Evolutionary conservation across 2,329 filamentous ascomycete species (phyloP), one percentile per base, ranked within the genome.

Genomic region (Aurifilum marmelostoma): DNA sequence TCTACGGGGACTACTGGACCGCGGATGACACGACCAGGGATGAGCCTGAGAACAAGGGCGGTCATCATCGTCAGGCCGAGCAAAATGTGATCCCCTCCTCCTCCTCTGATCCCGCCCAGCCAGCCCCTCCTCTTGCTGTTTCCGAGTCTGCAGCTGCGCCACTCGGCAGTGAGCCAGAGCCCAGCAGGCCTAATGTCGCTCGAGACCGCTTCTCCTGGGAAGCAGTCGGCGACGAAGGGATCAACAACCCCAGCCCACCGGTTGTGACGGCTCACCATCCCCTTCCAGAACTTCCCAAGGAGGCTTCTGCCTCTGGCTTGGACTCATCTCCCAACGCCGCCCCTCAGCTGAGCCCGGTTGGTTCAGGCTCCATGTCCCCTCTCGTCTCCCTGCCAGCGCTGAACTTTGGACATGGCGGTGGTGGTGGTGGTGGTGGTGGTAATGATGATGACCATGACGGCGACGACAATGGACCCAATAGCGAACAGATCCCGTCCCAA

Each of bases 1-100:
- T 91, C 59, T 92, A 92, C 73, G 89, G 90, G 68, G 88, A 86
- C 73, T 92, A 92, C 75, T 90, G 89, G 85, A 83, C 84, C 9
- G 43, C 43, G 58, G 82, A 85, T 56, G 82, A 80, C 60, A 16
- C 50, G 21, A 27, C 64, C 7, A 67, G 68, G 41, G 65, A 61
- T 11, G 56, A 52, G n/a, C 66, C 39, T 27, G 16, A 43, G 9
- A 29, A 18, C 4, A 50, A 50, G 1, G 34, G 50, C 1, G 4
- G 12, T n/a, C 43, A 56, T 16, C 47, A 65, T 16, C 34, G 39
- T 24, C 63, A 43, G n/a, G 29, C n/a, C 12, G 66, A 37, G 47
- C 24, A n/a, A n/a, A n/a, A n/a, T n/a, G n/a, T n/a, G n/a, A n/a
- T n/a, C n/a, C n/a, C n/a, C n/a, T n/a, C n/a, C n/a, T 34, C 34